Base-by-base conservation (phyloP, 441 rosid species). In the Populus hybrid region DNA sequence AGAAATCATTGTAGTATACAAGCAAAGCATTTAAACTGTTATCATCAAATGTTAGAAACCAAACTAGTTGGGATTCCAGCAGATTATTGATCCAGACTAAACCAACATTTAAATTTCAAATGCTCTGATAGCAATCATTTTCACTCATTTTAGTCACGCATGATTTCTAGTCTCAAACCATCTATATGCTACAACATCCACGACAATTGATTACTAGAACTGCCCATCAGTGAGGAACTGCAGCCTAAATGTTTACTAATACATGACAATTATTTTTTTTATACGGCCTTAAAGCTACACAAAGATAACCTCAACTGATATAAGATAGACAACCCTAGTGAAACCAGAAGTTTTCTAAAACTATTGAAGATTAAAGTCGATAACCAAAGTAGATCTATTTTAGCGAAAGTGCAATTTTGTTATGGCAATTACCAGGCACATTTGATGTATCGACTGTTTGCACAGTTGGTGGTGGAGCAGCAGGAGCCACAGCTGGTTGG, bases 381-480 rank as follows among this genome's bases (percentile, higher is more conserved):
- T 28, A 11, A 46, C 34, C 40, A 69, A 11, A 9, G 19, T 40
- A 3, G 0, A 26, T 26, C 38, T 18, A 30, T 9, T 24, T 11
- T 38, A 40, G 7, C 23, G 8, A 38, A 68, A 30, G 30, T 35
- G 7, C 11, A 19, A 68, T 10, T 34, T 68, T 18, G 40, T n/a
- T 32, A 14, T 36, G 5, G 32, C 11, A 79, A 76, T 82, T 90
- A 97, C 99, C 98, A 74, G 98, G 97, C 36, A 95, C 98, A 70
- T 83, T 95, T 79, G 95, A 89, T 66, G 94, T 93, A 84, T 97
- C 92, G 70, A 85, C 99, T 10, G 96, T 93, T 85, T 94, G 98
- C 73, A 92, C 89, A 7, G 99, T 97, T 68, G 99, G 91, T 79
- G 93, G 99, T 35, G 92, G 92, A 82, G 94, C 91, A 77, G 92